These are phyloP conservation scores for Paraurostyla sp. DNA, from an alignment of 73 alveolate genomes.

Conservation along the genomic window DNA sequence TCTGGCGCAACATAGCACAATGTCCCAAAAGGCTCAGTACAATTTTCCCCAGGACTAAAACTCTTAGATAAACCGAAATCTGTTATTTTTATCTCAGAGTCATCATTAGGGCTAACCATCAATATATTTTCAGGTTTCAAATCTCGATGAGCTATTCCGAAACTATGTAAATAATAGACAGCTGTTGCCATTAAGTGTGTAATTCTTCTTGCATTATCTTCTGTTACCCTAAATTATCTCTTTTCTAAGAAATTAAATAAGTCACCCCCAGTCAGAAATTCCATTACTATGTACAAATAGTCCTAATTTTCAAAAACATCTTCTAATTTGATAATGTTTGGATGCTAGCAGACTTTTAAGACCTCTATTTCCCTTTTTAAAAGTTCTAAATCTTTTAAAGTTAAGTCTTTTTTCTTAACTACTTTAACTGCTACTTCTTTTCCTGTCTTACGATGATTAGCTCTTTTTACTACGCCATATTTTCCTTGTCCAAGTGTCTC, in stretches of 20 bases:
- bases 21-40: constrained; percentile 87
- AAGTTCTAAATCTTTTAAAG: constrained; percentile 50
- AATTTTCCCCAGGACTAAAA: constrained; percentile 84
- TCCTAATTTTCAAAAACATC: constrained; percentile 88
- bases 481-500: constrained; percentile 88
- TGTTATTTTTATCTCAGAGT: constrained; percentile 79
- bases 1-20: constrained; percentile 81
- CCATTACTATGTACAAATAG: constrained; percentile 84
- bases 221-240: constrained; percentile 71
- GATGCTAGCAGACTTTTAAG: constrained; percentile 93
- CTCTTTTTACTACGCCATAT: constrained; percentile 84
- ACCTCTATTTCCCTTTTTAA: constrained; percentile 85
- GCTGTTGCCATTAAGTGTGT: constrained; percentile 83
- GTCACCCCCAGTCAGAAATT: constrained; percentile 84
- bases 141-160: constrained; percentile 88
- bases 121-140: constrained; percentile 90
- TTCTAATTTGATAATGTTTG: constrained; percentile 84
- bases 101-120: constrained; percentile 72
- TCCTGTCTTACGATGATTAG: constrained; percentile 79
- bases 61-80: constrained; percentile 90
- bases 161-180: constrained; percentile 81
- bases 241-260: constrained; percentile 76
- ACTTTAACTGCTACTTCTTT: constrained; percentile 78
- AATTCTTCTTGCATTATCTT: constrained; percentile 79
- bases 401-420: constrained; percentile 60